phyloP scores from a whole-genome alignment of 2,329 filamentous ascomycete genomes.

The Mycosphaerelloides madeirae region DNA sequence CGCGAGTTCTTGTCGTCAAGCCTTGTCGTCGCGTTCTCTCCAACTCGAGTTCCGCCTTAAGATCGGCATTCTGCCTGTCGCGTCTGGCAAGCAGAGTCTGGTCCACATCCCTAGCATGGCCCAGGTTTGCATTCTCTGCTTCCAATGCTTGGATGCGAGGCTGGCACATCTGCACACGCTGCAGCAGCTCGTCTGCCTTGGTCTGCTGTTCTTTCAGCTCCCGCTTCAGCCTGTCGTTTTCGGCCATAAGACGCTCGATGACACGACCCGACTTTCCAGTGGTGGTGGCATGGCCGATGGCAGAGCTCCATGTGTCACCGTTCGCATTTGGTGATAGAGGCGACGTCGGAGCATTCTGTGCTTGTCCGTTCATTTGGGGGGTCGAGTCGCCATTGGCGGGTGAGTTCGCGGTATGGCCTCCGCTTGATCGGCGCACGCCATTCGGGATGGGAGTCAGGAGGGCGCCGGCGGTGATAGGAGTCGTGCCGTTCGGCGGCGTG shows the following conservation, averaged over 20 bases:
- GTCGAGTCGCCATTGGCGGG: constrained; percentile 9
- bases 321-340: constrained; percentile 12
- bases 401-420: neutral
- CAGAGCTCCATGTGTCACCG: constrained; percentile 55
- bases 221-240: constrained; percentile 72
- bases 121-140: constrained; percentile 63
- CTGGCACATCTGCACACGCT: constrained; percentile 62
- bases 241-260: constrained; percentile 75
- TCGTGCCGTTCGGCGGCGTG: constrained; percentile 5
- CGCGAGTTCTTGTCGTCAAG: constrained; percentile 56
- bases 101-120: constrained; percentile 67
- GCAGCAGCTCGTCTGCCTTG: constrained; percentile 63
- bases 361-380: constrained; percentile 10
- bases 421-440: constrained; percentile 13
- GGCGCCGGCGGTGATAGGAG: constrained; percentile 9
- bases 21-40: constrained; percentile 59
- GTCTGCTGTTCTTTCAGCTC: constrained; percentile 49
- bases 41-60: constrained; percentile 59
- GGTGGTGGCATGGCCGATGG: constrained; percentile 60
- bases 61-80: constrained; percentile 67
- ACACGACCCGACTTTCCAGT: constrained; percentile 71
- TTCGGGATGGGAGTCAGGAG: constrained; percentile 16
- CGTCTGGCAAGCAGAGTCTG: constrained; percentile 66
- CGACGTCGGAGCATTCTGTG: constrained; percentile 9
- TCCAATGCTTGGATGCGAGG: constrained; percentile 66